Evolutionary conservation across 306 rosid species (phyloP), one percentile per base, ranked within the genome.

Genomic region (Corylus heterophylla): DNA sequence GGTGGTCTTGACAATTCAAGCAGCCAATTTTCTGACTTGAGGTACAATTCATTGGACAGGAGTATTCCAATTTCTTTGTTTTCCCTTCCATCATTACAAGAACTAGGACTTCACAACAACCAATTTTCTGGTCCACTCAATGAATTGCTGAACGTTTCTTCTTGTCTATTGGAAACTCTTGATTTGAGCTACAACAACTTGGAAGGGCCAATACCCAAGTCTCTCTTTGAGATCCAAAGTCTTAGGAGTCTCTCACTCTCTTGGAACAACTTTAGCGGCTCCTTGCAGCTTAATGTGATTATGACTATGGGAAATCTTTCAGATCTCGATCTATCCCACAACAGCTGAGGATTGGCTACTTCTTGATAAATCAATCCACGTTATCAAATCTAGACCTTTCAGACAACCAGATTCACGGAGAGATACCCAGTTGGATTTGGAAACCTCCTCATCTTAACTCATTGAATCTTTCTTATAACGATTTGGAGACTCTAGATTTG

Each of bases 341-440:
- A 29, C 2, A 29, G 2, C 31, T 64, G 64, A 39, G 1, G 1
- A 5, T 20, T 76, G 5, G 47, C 48, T 13, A 2, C 16, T 20
- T 37, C 48, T 56, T 68, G 48, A 52, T 0, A 3, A 54, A 68
- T 4, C 75, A 22, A 50, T 56, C 91, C 3, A 12, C 0, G 12
- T 71, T 89, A 49, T 0, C 0, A 2, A 0, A 0, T 78, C 71
- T 92, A 70, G 93, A 90, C 83, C 94, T 90, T 48, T 87, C 74
- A 13, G 4, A 14, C 1, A 77, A 77, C 64, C 25, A 54, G 48
- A 87, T 45, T 8, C 0, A 0, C 3, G 50, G 50, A 9, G 31
- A 69, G n/a, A 49, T 90, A 35, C 94, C 97, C 31, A 50, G 3
- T 6, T 89, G 93, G 95, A 74, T 89, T 37, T 89, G 89, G 93